These are phyloP conservation scores for Neurospora sublineolata DNA, from an alignment of 495 filamentous ascomycete genomes.

Conservation along the genomic window DNA sequence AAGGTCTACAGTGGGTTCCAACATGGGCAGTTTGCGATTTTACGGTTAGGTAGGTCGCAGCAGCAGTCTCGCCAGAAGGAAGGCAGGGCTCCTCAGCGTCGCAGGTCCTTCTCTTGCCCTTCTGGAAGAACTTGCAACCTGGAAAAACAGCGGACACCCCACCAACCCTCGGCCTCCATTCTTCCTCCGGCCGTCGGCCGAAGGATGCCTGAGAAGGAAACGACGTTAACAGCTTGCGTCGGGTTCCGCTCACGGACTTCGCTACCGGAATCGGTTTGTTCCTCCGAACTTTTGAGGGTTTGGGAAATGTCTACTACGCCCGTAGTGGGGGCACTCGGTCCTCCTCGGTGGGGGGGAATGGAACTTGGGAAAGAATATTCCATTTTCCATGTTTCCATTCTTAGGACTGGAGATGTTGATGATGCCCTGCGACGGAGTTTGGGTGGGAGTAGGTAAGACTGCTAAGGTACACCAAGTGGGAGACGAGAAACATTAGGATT, in stretches of 20 bases:
- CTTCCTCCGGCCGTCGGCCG: background rate
- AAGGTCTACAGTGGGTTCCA: background rate
- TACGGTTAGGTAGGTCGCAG: background rate
- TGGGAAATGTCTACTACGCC: background rate
- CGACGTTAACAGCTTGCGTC: background rate
- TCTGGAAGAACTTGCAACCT: background rate
- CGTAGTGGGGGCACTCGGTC: background rate
- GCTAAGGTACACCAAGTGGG: background rate
- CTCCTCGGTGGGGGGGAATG: background rate
- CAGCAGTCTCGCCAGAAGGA: background rate
- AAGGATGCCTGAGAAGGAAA: background rate
- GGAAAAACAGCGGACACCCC: background rate
- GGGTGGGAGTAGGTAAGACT: background rate
- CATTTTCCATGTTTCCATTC: background rate
- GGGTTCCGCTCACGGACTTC: background rate
- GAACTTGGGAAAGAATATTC: background rate
- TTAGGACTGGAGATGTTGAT: background rate
- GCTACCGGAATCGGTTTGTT: background rate
- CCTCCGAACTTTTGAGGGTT: background rate
- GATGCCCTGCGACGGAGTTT: background rate
- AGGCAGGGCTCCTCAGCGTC: background rate
- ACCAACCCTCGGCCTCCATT: background rate
- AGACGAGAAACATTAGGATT: background rate
- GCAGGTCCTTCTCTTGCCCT: background rate
- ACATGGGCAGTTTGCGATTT: background rate